Base-by-base conservation (phyloP, 1,139 yeast genomes). In the Chernovozyma aurita region DNA sequence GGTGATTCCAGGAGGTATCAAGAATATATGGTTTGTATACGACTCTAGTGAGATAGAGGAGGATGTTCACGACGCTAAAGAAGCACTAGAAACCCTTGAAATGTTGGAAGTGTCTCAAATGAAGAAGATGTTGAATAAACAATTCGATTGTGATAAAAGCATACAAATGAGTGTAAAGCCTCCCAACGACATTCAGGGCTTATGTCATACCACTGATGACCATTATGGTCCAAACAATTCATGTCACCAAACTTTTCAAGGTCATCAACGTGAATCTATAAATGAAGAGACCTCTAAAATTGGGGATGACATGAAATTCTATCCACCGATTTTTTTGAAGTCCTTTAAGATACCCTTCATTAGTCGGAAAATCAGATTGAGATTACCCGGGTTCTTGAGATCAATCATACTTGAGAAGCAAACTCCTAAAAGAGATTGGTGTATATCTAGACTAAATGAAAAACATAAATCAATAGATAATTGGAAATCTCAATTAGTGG, bases 21-120 rank as follows among this genome's bases (percentile, higher is more conserved):
- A 61, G 16, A 58, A 62, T 14, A 54, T 79, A 2, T 76, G 83
- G 78, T 70, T 71, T 33, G 60, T 78, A 1, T 67, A 70, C 43
- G 68, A 75, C 33, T 71, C 65, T 40, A 47, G 52, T n/a, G 52
- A 53, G 7, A 57, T 73, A 12, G 55, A 59, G 15, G 39, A 42
- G 12, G 47, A 59, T 21, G 65, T 64, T 4, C 41, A 47, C 2
- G 54, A 55, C 20, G 69, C 72, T 17, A 40, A 52, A 9, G 54
- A 59, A 12, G 59, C 68, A 1, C 46, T 73, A 12, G 45, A 59
- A 4, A 30, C 55, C 3, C 49, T 81, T 13, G 87, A 80, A 47
- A 37, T 42, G 4, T 47, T 55, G 41, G 57, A 54, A 44, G 42
- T 52, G 39, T 34, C 27, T 18, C 53, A 44, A 40, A 44, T 52